Base-by-base conservation (phyloP, 108 stramenopile genomes). In the Cyclotella baltica region DNA sequence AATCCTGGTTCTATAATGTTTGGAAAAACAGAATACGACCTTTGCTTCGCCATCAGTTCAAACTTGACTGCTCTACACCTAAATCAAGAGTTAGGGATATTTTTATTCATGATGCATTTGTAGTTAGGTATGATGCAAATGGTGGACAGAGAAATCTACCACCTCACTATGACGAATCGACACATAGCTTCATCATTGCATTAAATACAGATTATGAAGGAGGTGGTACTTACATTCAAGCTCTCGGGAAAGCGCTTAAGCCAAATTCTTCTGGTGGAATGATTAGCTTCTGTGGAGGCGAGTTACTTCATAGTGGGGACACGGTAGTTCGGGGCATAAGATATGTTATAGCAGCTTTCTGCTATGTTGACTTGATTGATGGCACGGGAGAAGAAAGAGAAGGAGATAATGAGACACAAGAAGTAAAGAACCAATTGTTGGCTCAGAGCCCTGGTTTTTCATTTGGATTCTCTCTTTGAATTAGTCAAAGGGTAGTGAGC, bases 131-230 rank as follows among this genome's bases (percentile, higher is more conserved):
- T 77, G 81, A 89, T 58, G 90, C 87, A 40, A 66, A 77, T 30
- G 50, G 66, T 36, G 66, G 62, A 28, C 95, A 91, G 72, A 75
- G 85, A 55, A 77, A 81, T 59, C 73, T 98, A 52, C 96, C 97
- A 10, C 72, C 94, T n/a, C 97, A 98, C 66, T 75, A 73, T 37
- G 97, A 98, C 69, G 95, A 98, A 77, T 94, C 92, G 2, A 90
- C 93, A 3, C 91, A 94, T 65, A 93, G 92, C 71, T 89, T 95
- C 46, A 93, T 96, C n/a, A 62, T 98, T 29, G 89, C 96, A 31
- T 72, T 98, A 53, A 98, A 96, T 72, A 87, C 83, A 33, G 80
- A 89, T 34, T 96, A 86, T 75, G 80, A 83, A 47, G 96, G 97
- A 13, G 97, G 97, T 35, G 97, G 96, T 5, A 93, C 96, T 4